Conservation (phyloP, 805 yeast genomes). For the Hanseniaspora occidentalis region DNA sequence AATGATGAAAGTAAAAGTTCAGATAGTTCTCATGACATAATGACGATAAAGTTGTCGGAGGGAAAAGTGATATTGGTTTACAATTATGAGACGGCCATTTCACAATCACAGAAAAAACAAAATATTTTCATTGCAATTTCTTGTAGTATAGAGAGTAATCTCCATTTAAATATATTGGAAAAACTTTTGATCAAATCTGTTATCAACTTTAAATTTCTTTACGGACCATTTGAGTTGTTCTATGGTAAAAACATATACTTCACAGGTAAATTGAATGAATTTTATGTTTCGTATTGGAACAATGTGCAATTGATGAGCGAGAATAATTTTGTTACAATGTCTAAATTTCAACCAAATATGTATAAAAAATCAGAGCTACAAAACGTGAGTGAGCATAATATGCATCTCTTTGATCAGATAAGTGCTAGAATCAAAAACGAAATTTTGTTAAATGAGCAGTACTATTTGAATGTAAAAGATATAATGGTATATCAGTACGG, state of each 20-base stretch:
- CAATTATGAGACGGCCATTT: constrained; percentile 9
- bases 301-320: constrained; percentile 15
- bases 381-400: constrained; percentile 4
- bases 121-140: constrained; percentile 6
- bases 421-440: constrained; percentile 11
- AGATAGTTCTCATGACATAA: background rate
- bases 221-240: constrained; percentile 11
- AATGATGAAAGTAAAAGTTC: background rate
- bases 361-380: constrained; percentile 17
- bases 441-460: constrained; percentile 17
- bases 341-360: constrained; percentile 12
- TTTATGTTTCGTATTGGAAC: constrained; percentile 21
- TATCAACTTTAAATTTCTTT: constrained; percentile 10
- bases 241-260: constrained; percentile 13
- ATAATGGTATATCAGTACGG: constrained; percentile 22
- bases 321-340: constrained; percentile 12
- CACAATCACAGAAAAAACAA: constrained; percentile 5
- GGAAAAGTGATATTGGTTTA: constrained; percentile 9
- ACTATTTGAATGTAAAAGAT: constrained; percentile 20
- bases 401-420: background rate
- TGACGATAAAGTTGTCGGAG: background rate
- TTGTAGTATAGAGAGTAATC: background rate
- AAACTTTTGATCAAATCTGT: background rate
- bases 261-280: constrained; percentile 20
- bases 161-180: background rate